phyloP scores from a whole-genome alignment of 495 filamentous ascomycete species.

The Podospora sp. region DNA sequence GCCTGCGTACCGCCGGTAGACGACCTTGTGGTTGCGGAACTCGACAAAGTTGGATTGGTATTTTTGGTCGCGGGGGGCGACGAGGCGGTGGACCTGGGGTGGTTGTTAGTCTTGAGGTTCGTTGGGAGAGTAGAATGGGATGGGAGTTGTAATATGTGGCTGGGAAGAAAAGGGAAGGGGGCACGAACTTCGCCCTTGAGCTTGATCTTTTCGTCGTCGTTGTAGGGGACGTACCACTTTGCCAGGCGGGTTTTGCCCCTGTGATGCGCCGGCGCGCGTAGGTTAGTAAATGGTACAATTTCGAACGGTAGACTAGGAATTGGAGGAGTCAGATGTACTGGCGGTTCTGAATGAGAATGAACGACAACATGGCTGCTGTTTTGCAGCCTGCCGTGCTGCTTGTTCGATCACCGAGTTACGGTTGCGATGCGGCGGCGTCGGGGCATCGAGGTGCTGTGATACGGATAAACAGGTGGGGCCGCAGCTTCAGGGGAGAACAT shows the following conservation, averaged over 20 bases:
- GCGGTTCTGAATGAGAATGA: conserved; percentile 95
- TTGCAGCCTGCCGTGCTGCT: conserved; percentile 15
- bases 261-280: conserved; percentile 11
- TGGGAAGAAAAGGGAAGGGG: conserved; percentile 14
- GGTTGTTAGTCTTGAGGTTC: conserved; percentile 3
- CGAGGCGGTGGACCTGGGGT: conserved; percentile 85
- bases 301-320: not conserved
- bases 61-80: conserved; percentile 96
- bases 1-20: conserved; percentile 95
- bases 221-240: conserved; percentile 99
- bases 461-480: not conserved
- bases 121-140: not conserved
- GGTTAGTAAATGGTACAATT: not conserved
- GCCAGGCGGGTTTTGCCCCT: conserved; percentile 98
- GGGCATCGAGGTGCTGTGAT: not conserved
- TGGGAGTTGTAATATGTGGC: not conserved
- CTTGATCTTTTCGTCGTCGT: conserved; percentile 94
- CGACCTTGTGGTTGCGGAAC: conserved; percentile 87
- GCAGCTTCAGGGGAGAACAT: not conserved
- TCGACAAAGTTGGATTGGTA: conserved; percentile 99
- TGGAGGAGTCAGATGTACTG: conserved; percentile 59
- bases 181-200: conserved; percentile 78
- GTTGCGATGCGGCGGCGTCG: conserved; percentile 9
- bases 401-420: not conserved
- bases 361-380: conserved; percentile 66